These are phyloP conservation scores for Plectranthus barbatus DNA, from an alignment of 257 asterid genomes.

Conservation along the genomic window DNA sequence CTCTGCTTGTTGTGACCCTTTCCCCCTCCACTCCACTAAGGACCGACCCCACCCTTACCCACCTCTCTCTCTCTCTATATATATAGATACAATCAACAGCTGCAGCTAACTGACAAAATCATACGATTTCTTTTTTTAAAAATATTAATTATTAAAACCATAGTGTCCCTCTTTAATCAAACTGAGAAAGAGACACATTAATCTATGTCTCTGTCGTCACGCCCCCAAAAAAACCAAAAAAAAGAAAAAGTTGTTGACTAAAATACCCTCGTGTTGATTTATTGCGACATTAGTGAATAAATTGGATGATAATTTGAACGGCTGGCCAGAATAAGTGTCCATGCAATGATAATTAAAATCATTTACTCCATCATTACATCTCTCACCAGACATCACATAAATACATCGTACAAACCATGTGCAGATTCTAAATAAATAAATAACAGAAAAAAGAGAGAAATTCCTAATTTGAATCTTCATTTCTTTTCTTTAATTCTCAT, in stretches of 20 bases:
- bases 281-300: background rate
- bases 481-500: slow-evolving; percentile 1
- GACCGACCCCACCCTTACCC: too few relatives aligned
- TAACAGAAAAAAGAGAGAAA: background rate
- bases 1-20: slow-evolving; percentile 14
- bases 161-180: slow-evolving; percentile 18
- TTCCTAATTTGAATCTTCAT: slow-evolving; percentile 6
- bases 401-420: background rate
- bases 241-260: background rate
- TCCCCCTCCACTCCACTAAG: too few relatives aligned
- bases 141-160: background rate
- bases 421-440: background rate
- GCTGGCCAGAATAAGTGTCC: too few relatives aligned
- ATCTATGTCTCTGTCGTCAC: background rate
- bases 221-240: too few relatives aligned
- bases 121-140: background rate
- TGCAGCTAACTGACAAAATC: slow-evolving; percentile 31
- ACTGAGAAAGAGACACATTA: slow-evolving; percentile 23
- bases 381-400: background rate
- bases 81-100: background rate
- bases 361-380: background rate
- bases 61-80: background rate
- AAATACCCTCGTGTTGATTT: background rate
- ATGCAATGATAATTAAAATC: background rate
- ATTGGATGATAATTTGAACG: too few relatives aligned